Evolutionary conservation across 257 asterid species (phyloP).

Genomic region (Coffea canephora): DNA sequence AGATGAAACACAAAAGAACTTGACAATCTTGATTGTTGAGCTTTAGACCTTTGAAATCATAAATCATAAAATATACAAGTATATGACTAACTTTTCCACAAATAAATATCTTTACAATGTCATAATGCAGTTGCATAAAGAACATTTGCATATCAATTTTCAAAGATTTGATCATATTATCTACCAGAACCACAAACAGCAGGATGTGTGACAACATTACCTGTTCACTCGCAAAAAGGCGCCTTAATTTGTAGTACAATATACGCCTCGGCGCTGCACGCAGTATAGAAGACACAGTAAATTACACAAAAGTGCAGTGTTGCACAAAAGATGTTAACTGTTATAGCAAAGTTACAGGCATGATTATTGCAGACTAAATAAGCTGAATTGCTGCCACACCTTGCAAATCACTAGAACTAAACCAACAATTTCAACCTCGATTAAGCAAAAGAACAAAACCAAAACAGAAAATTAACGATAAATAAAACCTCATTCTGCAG

Average conservation of each 20-base stretch:
- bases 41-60: too few species aligned
- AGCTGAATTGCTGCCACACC: not conserved
- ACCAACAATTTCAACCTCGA: not conserved
- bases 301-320: slow-evolving; percentile 2
- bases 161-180: not conserved
- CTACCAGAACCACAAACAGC: not conserved
- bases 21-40: not conserved
- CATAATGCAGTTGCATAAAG: not conserved
- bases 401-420: not conserved
- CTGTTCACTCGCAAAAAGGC: slow-evolving; percentile 69
- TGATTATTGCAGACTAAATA: not conserved
- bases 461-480: not conserved
- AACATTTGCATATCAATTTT: not conserved
- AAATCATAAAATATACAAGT: not conserved
- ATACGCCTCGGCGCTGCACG: slow-evolving; percentile 73
- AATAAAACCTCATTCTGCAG: not conserved
- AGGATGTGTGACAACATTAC: slow-evolving; percentile 26
- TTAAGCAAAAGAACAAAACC: not conserved
- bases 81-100: not conserved
- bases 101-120: not conserved
- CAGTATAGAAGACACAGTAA: slow-evolving; percentile 24
- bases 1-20: not conserved
- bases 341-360: not conserved
- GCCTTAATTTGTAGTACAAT: slow-evolving; percentile 62
- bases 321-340: not conserved